These are phyloP conservation scores for Adiantum capillusveneris DNA, from an alignment of 75 land plant species.

Conservation along the genomic window DNA sequence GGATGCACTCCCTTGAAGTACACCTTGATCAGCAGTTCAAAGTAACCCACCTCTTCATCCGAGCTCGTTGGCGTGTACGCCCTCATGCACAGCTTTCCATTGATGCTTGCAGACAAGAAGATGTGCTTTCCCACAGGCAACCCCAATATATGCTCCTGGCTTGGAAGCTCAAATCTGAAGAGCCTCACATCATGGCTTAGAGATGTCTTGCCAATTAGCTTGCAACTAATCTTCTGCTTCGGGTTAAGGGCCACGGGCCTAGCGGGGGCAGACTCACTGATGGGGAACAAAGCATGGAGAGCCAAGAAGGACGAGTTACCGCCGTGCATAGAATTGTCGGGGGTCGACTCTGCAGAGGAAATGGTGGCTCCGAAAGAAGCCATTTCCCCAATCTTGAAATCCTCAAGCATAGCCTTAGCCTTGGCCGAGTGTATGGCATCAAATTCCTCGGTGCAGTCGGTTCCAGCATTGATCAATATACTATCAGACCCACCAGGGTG, in stretches of 20 bases:
- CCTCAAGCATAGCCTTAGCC: slow-evolving; percentile 75
- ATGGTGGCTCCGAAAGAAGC: slow-evolving; percentile 3
- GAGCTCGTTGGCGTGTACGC: slow-evolving; percentile 83
- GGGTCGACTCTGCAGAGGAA: slow-evolving; percentile 44
- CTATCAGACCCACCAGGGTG: slow-evolving; percentile 94
- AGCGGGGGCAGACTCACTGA: slow-evolving; percentile 9
- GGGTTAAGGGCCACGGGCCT: slow-evolving; percentile 41
- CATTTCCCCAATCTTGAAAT: slow-evolving; percentile 63
- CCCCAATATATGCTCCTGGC: slow-evolving; percentile 49
- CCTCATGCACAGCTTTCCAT: slow-evolving; percentile 76
- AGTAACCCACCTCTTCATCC: slow-evolving; percentile 50
- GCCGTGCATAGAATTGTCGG: slow-evolving; percentile 2
- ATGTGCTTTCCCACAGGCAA: slow-evolving; percentile 89
- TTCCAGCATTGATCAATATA: slow-evolving; percentile 86
- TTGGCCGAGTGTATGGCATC: slow-evolving; percentile 92
- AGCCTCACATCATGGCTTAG: slow-evolving; percentile 58
- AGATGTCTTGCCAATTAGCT: slow-evolving; percentile 31
- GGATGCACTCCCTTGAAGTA: slow-evolving; percentile 60
- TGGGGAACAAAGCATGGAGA: slow-evolving; percentile 19
- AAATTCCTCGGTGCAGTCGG: slow-evolving; percentile 92
- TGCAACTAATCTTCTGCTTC: slow-evolving; percentile 49
- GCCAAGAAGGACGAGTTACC: slow-evolving; percentile 19
- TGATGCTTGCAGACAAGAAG: slow-evolving; percentile 53
- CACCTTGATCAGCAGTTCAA: slow-evolving; percentile 74
- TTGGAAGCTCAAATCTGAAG: slow-evolving; percentile 69